Evolutionary conservation across 1,139 yeast species (phyloP), one percentile per base, ranked within the genome.

Genomic region (Suhomyces panamericanus): DNA sequence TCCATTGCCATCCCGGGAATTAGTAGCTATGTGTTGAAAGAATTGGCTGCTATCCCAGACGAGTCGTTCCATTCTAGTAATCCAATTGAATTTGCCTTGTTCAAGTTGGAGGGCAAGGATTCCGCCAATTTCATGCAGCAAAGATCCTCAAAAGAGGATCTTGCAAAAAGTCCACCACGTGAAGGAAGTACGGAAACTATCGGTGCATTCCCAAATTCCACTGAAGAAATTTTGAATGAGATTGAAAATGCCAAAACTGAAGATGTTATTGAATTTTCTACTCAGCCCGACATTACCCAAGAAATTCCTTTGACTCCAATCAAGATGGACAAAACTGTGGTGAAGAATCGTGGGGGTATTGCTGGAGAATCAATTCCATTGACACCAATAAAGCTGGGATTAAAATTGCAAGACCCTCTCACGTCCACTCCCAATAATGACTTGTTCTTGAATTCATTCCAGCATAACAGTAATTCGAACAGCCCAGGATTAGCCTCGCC

Each of bases 21-120:
- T 39, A 79, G 85, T 46, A 75, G 74, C 43, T 73, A 73, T 43
- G 85, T 82, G 2, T 77, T 86, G 41, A 83, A 82, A 39, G 88
- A 83, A 56, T 72, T 87, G 43, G 91, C 93, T 0, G 85, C 85
- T 2, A 83, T 89, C 39, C 91, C 96, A 0, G 96, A 89, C 59
- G 91, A 85, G 47, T 71, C 84, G 0, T 70, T 78, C 38, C 80
- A 75, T 32, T 83, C 79, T 26, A 64, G 62, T 38, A 67, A 70
- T 50, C 96, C 96, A 0, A 72, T 90, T n/a, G 78, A 76, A 45
- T 80, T 81, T 43, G 93, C 97, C 0, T 70, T 90, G 49, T 73
- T 75, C 60, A 88, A 87, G 61, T 69, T 90, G 27, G 95, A 87
- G 63, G 97, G 96, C 0, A 80, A 75, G 33, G 75, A 67, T 38